Evolutionary conservation across 1,284 basidiomycete species (phyloP).

Genomic region (Lentinus polychrous): DNA sequence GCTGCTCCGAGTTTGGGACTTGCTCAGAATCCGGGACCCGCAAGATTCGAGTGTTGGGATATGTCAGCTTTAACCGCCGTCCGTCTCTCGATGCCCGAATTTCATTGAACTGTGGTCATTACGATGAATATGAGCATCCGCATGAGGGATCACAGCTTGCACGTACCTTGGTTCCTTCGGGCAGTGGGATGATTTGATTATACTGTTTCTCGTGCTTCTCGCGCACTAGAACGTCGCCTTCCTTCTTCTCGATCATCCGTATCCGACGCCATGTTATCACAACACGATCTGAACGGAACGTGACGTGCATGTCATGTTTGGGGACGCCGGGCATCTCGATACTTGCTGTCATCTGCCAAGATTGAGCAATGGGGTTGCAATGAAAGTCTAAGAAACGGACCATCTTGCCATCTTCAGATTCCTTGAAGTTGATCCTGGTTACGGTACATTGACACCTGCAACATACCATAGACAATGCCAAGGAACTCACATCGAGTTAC

Average conservation of each 20-base stretch:
- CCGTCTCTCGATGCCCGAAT: slow-evolving; percentile 56
- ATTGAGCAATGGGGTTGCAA: slow-evolving; percentile 5
- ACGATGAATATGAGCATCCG: neutral
- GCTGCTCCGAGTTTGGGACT: neutral
- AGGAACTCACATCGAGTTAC: slow-evolving; percentile 48
- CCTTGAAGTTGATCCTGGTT: slow-evolving; percentile 52
- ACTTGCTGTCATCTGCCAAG: slow-evolving; percentile 33
- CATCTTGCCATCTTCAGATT: slow-evolving; percentile 57
- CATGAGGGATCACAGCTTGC: neutral
- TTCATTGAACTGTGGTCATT: slow-evolving; percentile 49
- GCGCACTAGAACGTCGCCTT: slow-evolving; percentile 49
- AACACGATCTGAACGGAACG: slow-evolving; percentile 53
- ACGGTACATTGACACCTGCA: slow-evolving; percentile 12
- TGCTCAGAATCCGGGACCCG: neutral
- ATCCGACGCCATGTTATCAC: slow-evolving; percentile 60
- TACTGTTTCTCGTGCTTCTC: slow-evolving; percentile 52
- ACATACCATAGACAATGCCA: slow-evolving; percentile 4
- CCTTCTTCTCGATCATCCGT: slow-evolving; percentile 51
- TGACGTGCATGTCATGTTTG: slow-evolving; percentile 68
- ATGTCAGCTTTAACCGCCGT: slow-evolving; percentile 50
- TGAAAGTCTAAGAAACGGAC: slow-evolving; percentile 34
- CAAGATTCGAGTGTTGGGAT: slow-evolving; percentile 39
- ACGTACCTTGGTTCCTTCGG: slow-evolving; percentile 40
- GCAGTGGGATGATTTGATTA: slow-evolving; percentile 39
- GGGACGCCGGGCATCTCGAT: slow-evolving; percentile 61